Evolutionary conservation across 306 rosid species (phyloP).

Genomic region (Acacia crassicarpa): DNA sequence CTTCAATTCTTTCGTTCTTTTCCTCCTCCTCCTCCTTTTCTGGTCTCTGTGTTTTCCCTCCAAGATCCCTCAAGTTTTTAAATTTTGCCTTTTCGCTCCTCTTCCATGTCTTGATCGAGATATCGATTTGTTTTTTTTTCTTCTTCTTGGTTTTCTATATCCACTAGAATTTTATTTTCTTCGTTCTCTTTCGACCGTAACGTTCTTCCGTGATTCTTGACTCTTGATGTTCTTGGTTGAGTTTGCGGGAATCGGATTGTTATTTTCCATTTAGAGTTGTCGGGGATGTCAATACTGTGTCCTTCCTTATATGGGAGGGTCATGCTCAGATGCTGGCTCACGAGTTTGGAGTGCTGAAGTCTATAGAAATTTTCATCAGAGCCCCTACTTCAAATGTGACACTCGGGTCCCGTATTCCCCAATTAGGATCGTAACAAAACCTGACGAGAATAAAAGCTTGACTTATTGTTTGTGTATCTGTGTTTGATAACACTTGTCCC

Average conservation of each 20-base stretch:
- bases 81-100: conserved; percentile 7
- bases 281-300: background rate
- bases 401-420: background rate
- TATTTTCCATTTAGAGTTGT: no score
- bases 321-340: background rate
- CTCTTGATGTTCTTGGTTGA: background rate
- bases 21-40: conserved; percentile 21
- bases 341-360: background rate
- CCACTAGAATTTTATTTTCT: background rate
- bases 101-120: conserved; percentile 17
- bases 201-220: background rate
- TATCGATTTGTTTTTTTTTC: background rate
- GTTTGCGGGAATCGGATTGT: background rate
- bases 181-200: background rate
- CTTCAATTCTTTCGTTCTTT: conserved; percentile 17
- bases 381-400: background rate
- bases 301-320: background rate
- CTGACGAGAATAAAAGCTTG: background rate
- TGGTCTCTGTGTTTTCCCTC: conserved; percentile 3
- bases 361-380: background rate
- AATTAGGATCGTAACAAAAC: background rate
- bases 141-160: no score
- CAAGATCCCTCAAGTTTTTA: conserved; percentile 17
- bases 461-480: background rate
- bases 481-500: background rate